Base-by-base conservation (phyloP, 176 grass and related monocot genomes). In the Triticum urartu region DNA sequence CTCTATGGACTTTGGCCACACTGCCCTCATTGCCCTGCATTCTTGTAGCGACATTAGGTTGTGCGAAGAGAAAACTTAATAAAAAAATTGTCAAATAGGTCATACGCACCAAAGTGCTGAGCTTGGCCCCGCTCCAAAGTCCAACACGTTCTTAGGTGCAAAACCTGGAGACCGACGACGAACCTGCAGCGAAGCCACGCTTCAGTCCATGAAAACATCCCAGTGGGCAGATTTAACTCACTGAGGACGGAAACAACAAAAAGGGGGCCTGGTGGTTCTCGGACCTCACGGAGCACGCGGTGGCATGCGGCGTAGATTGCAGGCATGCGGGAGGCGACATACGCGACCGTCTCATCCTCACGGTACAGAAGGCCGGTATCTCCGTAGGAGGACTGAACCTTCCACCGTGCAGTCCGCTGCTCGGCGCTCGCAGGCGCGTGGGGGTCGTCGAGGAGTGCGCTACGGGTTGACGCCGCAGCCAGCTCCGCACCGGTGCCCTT, bases 11-110 rank as follows among this genome's bases (percentile, higher is more conserved):
- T 78, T 88, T 36, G 96, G 96, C 93, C 96, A 95, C 50, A 95
- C 96, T 77, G 94, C 91, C 52, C 96, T 91, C 88, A 98, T 95
- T 79, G 96, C 93, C 96, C 96, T 98, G 72, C 85, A 78, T 67
- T 82, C 9, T 30, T 62, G 77, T 60, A 78, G 70, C 42, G 68
- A 79, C 68, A 36, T 50, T 81, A 86, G 18, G 12, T 21, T 24
- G 3, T 71, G 39, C 75, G 17, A 74, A 64, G 11, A 28, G 9
- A 36, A 10, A 75, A 1, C 33, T 3, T 15, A 64, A 64, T 3
- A 15, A 43, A 62, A 35, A 0, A 54, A 3, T 47, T 61, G 63
- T 68, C 52, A 81, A 60, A 58, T 13, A 83, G 28, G 11, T 6
- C 14, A 60, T 71, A 62, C 89, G 56, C 63, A 98, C 96, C 96